Base-by-base conservation (phyloP, 108 stramenopile species). In the Skeletonema menzelii region DNA sequence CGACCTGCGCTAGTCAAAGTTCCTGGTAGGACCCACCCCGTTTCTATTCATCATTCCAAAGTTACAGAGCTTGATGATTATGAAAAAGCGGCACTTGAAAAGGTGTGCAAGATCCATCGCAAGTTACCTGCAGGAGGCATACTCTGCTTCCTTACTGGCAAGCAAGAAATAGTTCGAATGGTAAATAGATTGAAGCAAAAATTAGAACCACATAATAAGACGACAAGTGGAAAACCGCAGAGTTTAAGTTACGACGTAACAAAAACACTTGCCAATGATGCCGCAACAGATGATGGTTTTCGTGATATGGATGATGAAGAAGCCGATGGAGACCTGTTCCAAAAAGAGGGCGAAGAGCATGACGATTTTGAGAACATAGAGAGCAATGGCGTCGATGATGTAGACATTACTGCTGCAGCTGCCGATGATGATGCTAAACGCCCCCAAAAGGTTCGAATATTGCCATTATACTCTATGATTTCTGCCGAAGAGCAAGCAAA, bases 61-160 rank as follows among this genome's bases (percentile, higher is more conserved):
- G 83, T 90, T 17, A 99, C 99, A 8, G 99, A 97, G 78, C 70
- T 98, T 62, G 90, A 92, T 31, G 84, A 97, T 81, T 99, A 99
- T 73, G 89, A 94, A 77, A 84, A 77, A 19, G 89, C 71, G 5
- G 87, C 88, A 14, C 85, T 88, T 69, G 79, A 87, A 14, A 98
- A 97, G 72, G 79, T 91, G 31, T 86, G 94, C 66, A 89, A 86
- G 57, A 95, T 99, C 55, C 97, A 99, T 77, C 69, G 88, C 27
- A 91, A 93, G 65, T 77, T 98, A 37, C 97, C 97, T 0, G 79
- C 72, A 10, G 97, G 97, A 27, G 97, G 95, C 3, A 91, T 98
- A 59, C 90, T 99, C n/a, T 94, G 98, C 0, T 99, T 99, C 69
- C 76, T 99, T 15, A 98, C 99, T 7, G 99, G 99, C 28, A 95